These are phyloP conservation scores for Microdochium trichocladiopsis DNA, from an alignment of 2,329 filamentous ascomycete species.

Conservation along the genomic window DNA sequence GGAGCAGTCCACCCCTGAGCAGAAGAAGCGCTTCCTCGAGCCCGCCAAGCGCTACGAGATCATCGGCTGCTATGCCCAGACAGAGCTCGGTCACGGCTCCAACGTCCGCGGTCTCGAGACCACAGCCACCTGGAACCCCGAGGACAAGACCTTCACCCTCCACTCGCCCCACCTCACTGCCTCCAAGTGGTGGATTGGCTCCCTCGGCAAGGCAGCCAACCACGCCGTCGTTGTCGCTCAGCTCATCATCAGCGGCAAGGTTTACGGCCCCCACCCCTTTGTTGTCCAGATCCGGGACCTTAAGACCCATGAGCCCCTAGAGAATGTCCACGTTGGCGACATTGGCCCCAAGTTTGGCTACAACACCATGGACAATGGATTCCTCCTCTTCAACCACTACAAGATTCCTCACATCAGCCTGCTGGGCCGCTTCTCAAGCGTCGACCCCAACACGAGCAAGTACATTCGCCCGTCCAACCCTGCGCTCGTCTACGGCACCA, in stretches of 20 bases:
- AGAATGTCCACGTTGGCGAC: conserved; percentile 68
- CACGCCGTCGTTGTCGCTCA: conserved; percentile 76
- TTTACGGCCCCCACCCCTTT: conserved; percentile 70
- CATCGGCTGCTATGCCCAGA: conserved; percentile 77
- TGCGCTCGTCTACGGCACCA: conserved; percentile 64
- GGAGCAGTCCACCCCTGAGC: conserved; percentile 66
- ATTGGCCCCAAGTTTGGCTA: conserved; percentile 77
- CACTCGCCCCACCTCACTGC: conserved; percentile 69
- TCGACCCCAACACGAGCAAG: conserved; percentile 61
- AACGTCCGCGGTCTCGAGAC: conserved; percentile 70
- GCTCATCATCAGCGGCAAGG: conserved; percentile 60
- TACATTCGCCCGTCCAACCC: conserved; percentile 62
- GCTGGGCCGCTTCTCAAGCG: conserved; percentile 62
- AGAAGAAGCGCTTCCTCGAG: conserved; percentile 66
- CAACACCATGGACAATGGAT: conserved; percentile 79
- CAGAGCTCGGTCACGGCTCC: conserved; percentile 71
- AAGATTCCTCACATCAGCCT: conserved; percentile 70
- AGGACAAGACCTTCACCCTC: conserved; percentile 68
- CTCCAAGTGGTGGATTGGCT: conserved; percentile 83
- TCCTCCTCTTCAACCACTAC: conserved; percentile 68
- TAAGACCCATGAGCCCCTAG: conserved; percentile 61
- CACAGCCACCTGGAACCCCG: conserved; percentile 64
- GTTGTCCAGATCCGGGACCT: conserved; percentile 67
- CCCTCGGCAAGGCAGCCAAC: conserved; percentile 68
- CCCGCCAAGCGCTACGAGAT: conserved; percentile 62